These are phyloP conservation scores for Pseudocercospora vitis DNA, from an alignment of 2,329 filamentous ascomycete genomes.

Conservation along the genomic window DNA sequence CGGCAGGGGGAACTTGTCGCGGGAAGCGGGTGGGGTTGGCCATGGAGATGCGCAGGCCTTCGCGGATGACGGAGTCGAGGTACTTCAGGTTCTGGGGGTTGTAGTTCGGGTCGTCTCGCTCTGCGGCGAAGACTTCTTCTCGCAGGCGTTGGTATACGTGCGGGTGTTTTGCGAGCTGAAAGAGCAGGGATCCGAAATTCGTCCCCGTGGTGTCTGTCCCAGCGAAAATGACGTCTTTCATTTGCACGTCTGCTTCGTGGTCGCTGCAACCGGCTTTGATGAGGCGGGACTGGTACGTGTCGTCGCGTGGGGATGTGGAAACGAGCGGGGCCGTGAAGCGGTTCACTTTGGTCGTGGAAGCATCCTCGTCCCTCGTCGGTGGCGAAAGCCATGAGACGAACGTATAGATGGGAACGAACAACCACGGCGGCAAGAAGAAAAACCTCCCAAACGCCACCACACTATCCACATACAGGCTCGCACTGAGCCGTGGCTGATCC, in stretches of 20 bases:
- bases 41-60: constrained; percentile 53
- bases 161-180: constrained; percentile 47
- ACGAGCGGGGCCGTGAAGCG: constrained; percentile 46
- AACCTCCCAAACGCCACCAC: constrained; percentile 57
- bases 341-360: constrained; percentile 45
- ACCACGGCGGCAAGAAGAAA: constrained; percentile 52
- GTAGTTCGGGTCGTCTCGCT: constrained; percentile 28
- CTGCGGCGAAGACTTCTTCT: constrained; percentile 36
- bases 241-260: constrained; percentile 51
- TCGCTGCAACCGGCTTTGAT: constrained; percentile 46
- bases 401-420: constrained; percentile 45
- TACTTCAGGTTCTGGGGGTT: constrained; percentile 45
- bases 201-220: constrained; percentile 56
- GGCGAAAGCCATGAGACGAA: constrained; percentile 40
- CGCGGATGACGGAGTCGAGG: constrained; percentile 52
- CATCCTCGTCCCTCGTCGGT: constrained; percentile 35
- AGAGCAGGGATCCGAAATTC: constrained; percentile 52
- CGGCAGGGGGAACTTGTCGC: constrained; percentile 47
- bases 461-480: constrained; percentile 55
- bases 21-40: constrained; percentile 55
- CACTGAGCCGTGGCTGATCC: constrained; percentile 36
- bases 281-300: constrained; percentile 52
- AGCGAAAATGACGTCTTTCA: constrained; percentile 57
- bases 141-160: constrained; percentile 41
- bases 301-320: constrained; percentile 32